phyloP scores from a whole-genome alignment of 75 land plant species.

The Selaginella moellendorffii region DNA sequence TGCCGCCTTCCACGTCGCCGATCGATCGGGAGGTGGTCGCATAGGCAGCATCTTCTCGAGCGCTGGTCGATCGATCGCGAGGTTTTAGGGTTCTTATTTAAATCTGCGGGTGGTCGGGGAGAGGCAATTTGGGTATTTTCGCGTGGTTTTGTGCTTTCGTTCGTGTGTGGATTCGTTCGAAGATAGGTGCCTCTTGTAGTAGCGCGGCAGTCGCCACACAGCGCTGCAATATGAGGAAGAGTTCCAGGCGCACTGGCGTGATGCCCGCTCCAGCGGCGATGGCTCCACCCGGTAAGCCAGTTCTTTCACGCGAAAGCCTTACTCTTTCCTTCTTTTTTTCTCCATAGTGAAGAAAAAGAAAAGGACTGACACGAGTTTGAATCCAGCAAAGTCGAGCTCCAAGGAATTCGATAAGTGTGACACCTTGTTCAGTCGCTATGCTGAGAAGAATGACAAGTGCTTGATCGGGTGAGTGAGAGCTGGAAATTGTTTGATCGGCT shows the following conservation, averaged over 20 bases:
- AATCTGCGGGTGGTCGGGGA: too few species aligned
- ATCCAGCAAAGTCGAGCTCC: background rate
- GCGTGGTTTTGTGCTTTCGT: too few species aligned
- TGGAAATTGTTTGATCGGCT: background rate
- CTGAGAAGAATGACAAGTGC: conserved; percentile 28
- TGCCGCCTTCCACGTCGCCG: too few species aligned
- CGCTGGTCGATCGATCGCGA: too few species aligned
- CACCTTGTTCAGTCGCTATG: conserved; percentile 43
- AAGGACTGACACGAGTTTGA: background rate
- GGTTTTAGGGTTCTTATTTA: too few species aligned
- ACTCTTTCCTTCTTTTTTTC: background rate
- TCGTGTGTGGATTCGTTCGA: too few species aligned
- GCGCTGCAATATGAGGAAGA: background rate
- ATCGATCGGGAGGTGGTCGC: too few species aligned
- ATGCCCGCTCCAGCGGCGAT: too few species aligned
- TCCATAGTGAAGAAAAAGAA: background rate
- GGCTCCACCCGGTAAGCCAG: too few species aligned
- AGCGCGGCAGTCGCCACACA: background rate
- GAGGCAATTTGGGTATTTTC: too few species aligned
- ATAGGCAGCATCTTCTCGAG: too few species aligned
- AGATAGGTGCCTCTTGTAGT: conserved; percentile 1
- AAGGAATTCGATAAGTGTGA: conserved; percentile 71
- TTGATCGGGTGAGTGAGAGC: conserved; percentile 48
- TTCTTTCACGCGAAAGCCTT: background rate
- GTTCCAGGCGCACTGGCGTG: too few species aligned